Evolutionary conservation across 805 yeast genomes (phyloP).

Genomic region (Ogataea pilisensis): DNA sequence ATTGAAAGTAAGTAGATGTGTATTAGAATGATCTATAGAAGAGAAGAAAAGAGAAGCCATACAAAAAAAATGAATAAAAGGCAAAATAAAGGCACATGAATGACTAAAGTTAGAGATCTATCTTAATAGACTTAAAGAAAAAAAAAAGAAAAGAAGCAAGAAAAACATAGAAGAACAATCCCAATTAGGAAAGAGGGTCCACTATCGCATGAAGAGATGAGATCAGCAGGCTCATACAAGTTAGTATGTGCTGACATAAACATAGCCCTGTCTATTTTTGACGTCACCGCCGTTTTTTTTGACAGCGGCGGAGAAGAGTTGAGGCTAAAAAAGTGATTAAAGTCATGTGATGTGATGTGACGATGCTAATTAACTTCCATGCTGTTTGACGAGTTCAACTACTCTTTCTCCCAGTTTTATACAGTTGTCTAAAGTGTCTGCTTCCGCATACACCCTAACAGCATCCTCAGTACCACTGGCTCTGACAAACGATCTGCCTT

Average conservation of each 20-base stretch:
- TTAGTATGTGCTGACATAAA: no score
- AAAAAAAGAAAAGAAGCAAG: no score
- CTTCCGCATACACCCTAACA: constrained; percentile 93
- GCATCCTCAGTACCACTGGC: constrained; percentile 99
- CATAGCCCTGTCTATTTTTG: no score
- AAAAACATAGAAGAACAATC: no score
- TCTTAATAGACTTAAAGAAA: not conserved
- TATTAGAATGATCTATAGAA: no score
- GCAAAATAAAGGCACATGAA: not conserved
- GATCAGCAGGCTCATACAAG: no score
- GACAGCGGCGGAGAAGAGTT: no score
- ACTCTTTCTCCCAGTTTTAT: constrained; percentile 41
- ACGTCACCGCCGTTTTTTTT: no score
- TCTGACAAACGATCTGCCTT: constrained; percentile 87
- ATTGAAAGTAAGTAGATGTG: no score
- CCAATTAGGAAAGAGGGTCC: not conserved
- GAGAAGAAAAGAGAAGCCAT: no score
- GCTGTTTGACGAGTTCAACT: constrained; percentile 31
- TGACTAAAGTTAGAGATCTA: not conserved
- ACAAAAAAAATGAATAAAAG: no score
- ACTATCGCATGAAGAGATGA: not conserved
- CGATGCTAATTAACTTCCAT: not conserved
- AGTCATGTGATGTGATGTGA: not conserved
- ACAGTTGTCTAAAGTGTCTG: constrained; percentile 48
- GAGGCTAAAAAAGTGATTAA: no score